phyloP scores from a whole-genome alignment of 2,329 filamentous ascomycete genomes.

The Xylariales sp. region DNA sequence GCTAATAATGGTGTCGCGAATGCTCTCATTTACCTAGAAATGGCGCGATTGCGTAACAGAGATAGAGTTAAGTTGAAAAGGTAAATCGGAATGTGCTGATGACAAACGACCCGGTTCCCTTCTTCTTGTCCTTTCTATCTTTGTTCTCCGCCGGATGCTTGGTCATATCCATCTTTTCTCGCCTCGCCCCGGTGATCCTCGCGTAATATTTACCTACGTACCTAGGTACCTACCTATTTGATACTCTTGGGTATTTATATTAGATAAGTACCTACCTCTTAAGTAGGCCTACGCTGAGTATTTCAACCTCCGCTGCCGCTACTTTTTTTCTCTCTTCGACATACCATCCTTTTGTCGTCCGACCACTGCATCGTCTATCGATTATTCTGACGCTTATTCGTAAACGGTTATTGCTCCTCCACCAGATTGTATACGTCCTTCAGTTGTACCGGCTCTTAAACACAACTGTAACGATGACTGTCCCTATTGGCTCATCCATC shows the following conservation, averaged over 20 bases:
- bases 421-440: not conserved
- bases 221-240: not conserved
- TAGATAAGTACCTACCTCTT: too few species aligned
- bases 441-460: not conserved
- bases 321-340: constrained; percentile 1
- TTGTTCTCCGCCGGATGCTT: constrained; percentile 28
- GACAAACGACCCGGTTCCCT: constrained; percentile 22
- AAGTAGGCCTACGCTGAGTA: not conserved
- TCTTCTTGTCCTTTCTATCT: constrained; percentile 26
- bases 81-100: constrained; percentile 34
- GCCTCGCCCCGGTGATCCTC: constrained; percentile 6
- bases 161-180: constrained; percentile 20
- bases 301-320: constrained; percentile 12
- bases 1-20: not conserved
- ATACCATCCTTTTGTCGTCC: not conserved
- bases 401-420: not conserved
- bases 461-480: constrained; percentile 41
- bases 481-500: constrained; percentile 59
- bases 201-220: constrained; percentile 31
- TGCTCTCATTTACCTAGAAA: constrained; percentile 42
- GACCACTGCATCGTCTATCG: not conserved
- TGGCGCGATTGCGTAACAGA: constrained; percentile 41
- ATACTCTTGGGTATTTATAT: too few species aligned
- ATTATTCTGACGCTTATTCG: not conserved
- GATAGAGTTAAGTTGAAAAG: constrained; percentile 31